Percentiles rank a stretch among this genome's conserved stretches.
These are phyloP conservation scores for Phyllosticta paracitricarpa DNA, from an alignment of 2,329 filamentous ascomycete species.

Conservation along the genomic window DNA sequence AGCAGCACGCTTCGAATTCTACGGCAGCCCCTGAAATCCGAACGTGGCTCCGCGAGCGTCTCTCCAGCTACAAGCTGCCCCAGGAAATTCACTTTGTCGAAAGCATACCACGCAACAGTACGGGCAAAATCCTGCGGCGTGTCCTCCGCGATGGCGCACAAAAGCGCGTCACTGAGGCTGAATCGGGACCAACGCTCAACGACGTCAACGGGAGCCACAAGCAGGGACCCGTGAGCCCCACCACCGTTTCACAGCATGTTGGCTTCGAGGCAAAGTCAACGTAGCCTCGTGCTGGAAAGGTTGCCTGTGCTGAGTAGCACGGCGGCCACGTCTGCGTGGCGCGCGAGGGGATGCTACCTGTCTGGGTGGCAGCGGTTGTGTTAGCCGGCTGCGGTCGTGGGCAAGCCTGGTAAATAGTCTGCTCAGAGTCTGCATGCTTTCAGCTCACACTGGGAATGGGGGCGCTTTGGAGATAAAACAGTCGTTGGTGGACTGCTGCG, in stretches of 20 bases:
- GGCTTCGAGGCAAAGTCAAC: not conserved
- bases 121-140: conserved; percentile 8
- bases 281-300: not conserved
- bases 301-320: not conserved
- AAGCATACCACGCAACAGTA: conserved; percentile 1
- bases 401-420: not conserved
- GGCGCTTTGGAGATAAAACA: too few species aligned
- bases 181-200: not conserved
- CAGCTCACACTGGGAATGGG: not conserved
- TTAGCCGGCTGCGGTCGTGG: not conserved
- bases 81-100: not conserved
- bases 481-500: too few species aligned
- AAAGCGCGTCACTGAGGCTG: not conserved
- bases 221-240: not conserved
- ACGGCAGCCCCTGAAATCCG: conserved; percentile 1
- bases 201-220: not conserved
- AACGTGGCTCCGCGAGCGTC: not conserved
- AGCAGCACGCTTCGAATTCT: not conserved
- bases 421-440: not conserved
- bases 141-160: not conserved
- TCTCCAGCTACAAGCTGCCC: conserved; percentile 9
- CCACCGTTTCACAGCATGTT: not conserved
- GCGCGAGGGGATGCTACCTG: not conserved
- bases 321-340: not conserved
- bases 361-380: not conserved